These are phyloP conservation scores for Eutypa lata DNA, from an alignment of 2,329 filamentous ascomycete species.

Conservation along the genomic window DNA sequence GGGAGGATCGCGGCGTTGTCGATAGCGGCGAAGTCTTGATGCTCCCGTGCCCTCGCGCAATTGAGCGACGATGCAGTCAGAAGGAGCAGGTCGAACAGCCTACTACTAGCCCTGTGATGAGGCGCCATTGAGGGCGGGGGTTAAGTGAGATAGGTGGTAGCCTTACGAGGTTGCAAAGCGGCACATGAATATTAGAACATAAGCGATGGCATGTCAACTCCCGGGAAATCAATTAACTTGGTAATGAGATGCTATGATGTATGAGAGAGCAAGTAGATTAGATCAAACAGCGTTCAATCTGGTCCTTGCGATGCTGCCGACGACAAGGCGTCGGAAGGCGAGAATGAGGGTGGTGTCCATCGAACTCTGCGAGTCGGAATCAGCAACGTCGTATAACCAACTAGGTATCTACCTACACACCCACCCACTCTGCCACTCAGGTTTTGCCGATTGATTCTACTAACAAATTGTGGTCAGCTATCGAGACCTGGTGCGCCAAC, in stretches of 20 bases:
- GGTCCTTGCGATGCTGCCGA: no score
- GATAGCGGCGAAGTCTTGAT: background rate
- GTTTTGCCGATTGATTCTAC: background rate
- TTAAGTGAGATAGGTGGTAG: background rate
- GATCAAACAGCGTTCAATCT: background rate
- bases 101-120: background rate
- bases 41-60: background rate
- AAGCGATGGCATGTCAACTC: background rate
- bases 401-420: background rate
- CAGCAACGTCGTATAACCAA: background rate
- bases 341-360: background rate
- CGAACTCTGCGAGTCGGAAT: background rate
- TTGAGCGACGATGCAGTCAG: background rate
- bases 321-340: background rate
- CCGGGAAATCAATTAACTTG: background rate
- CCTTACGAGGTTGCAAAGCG: background rate
- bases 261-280: background rate
- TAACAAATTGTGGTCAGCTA: background rate
- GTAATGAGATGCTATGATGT: background rate
- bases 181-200: background rate
- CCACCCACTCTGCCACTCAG: background rate
- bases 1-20: background rate
- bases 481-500: background rate
- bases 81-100: background rate
- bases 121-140: background rate